Evolutionary conservation across 305 asterid species (phyloP).

Genomic region (Stenogyne calaminthoides): DNA sequence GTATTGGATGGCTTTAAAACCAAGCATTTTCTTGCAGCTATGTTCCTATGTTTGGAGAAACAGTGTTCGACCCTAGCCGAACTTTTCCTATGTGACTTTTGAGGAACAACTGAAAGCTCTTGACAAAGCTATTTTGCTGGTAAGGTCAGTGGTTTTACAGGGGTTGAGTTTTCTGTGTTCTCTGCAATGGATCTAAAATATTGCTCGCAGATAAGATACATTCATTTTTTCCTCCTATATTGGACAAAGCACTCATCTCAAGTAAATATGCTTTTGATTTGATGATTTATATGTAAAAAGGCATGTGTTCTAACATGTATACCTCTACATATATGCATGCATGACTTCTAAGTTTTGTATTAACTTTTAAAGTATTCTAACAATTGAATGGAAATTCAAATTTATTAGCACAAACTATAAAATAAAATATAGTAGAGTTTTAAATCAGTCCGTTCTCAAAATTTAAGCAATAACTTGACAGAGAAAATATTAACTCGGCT

Average conservation of each 20-base stretch:
- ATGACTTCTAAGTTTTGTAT: too few relatives aligned
- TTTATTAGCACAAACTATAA: neutral
- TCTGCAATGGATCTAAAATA: too few relatives aligned
- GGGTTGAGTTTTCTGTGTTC: too few relatives aligned
- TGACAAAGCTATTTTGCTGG: too few relatives aligned
- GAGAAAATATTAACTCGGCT: neutral
- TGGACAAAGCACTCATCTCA: neutral
- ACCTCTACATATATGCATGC: neutral
- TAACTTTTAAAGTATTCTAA: neutral
- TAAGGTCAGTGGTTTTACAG: too few relatives aligned
- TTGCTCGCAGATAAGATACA: too few relatives aligned
- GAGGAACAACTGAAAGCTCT: slow-evolving; percentile 58
- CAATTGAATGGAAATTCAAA: neutral
- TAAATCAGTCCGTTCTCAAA: too few relatives aligned
- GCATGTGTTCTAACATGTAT: neutral
- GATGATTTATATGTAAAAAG: neutral
- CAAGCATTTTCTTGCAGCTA: slow-evolving; percentile 59
- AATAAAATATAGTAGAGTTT: too few relatives aligned
- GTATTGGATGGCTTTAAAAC: slow-evolving; percentile 12
- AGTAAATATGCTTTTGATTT: neutral
- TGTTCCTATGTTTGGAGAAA: slow-evolving; percentile 96
- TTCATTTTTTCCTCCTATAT: neutral
- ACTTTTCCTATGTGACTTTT: slow-evolving; percentile 18
- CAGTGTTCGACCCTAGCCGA: slow-evolving; percentile 43
- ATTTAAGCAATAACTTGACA: neutral